Evolutionary conservation across 2,329 filamentous ascomycete genomes (phyloP), one percentile per base, ranked within the genome.

Genomic region (Teratosphaeria pseudoeucalypti): DNA sequence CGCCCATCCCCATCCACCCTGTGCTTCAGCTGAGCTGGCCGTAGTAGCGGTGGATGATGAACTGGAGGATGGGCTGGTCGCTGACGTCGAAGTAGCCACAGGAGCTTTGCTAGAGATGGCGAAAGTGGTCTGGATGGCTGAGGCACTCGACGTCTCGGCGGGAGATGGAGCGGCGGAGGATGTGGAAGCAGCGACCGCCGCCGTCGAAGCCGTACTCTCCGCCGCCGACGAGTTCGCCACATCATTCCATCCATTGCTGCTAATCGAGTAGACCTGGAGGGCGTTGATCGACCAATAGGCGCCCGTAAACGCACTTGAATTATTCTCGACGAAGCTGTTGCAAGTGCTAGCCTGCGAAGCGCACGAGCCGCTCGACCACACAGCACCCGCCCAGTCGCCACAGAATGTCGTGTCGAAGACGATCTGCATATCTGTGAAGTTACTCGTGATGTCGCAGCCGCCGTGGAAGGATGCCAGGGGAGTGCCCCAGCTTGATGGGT

Each of bases 391-490:
- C 70, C 71, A 76, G 55, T 73, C 69, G 37, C 75, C 75, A 60
- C 75, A 77, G 63, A 76, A 76, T 16, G 72, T 80, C 27, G 76
- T 76, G 74, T 94, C 94, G 78, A 95, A 91, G 6, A 81, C 83
- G 29, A 82, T 76, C 12, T 67, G 59, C 54, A 74, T 70, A 54
- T 74, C 63, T 2, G 55, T 66, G 66, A 77, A 74, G 16, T 70
- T 61, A 12, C 57, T 56, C 60, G 70, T 58, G 57, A 76, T 71
- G 43, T 74, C 63, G 59, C 75, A 77, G 34, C 61, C 65, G 16
- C 74, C 72, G 52, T 66, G 82, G 72, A 89, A 90, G 59, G 87
- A 84, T 0, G 85, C 84, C 4, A 83, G 65, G 0, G 86, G 83
- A 1, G 72, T 77, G 27, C 85, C 85, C 85, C 87, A 90, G 6